phyloP scores from a whole-genome alignment of 73 alveolate genomes.

The Blepharisma japonicum region DNA sequence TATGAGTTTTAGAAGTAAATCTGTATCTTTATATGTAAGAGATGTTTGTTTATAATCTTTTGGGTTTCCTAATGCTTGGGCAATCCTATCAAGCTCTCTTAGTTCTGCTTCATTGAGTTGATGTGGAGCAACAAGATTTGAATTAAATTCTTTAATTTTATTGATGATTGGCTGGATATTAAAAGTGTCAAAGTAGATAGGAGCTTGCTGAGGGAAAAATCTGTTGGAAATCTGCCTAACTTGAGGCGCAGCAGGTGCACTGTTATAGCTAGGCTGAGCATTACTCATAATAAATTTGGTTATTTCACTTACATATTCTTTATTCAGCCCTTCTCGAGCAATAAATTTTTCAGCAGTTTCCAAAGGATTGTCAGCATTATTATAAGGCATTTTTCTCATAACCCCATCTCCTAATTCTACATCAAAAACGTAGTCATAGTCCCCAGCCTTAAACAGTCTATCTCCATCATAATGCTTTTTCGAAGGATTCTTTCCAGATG shows the following conservation, averaged over 20 bases:
- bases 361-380: slow-evolving; percentile 89
- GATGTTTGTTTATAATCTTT: slow-evolving; percentile 64
- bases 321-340: slow-evolving; percentile 87
- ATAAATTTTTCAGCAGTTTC: slow-evolving; percentile 94
- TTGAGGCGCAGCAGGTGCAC: slow-evolving; percentile 50
- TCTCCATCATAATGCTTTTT: slow-evolving; percentile 92
- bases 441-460: slow-evolving; percentile 89
- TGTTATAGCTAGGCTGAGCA: slow-evolving; percentile 33
- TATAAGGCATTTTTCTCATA: slow-evolving; percentile 89
- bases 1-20: slow-evolving; percentile 72
- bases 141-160: slow-evolving; percentile 84
- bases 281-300: slow-evolving; percentile 52
- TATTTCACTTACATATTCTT: slow-evolving; percentile 71
- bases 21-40: slow-evolving; percentile 59
- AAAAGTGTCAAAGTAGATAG: slow-evolving; percentile 68
- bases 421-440: slow-evolving; percentile 96
- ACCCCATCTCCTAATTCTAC: slow-evolving; percentile 91
- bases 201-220: slow-evolving; percentile 60
- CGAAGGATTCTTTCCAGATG: slow-evolving; percentile 17
- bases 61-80: slow-evolving; percentile 62
- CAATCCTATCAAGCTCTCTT: slow-evolving; percentile 55
- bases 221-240: slow-evolving; percentile 32
- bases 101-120: slow-evolving; percentile 69
- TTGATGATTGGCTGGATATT: slow-evolving; percentile 87
- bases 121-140: slow-evolving; percentile 51